A percentile compares a stretch with the other conserved stretches of the same genome.
phyloP scores from a whole-genome alignment of 2,329 filamentous ascomycete genomes.

The Berkeleyomyces basicola region DNA sequence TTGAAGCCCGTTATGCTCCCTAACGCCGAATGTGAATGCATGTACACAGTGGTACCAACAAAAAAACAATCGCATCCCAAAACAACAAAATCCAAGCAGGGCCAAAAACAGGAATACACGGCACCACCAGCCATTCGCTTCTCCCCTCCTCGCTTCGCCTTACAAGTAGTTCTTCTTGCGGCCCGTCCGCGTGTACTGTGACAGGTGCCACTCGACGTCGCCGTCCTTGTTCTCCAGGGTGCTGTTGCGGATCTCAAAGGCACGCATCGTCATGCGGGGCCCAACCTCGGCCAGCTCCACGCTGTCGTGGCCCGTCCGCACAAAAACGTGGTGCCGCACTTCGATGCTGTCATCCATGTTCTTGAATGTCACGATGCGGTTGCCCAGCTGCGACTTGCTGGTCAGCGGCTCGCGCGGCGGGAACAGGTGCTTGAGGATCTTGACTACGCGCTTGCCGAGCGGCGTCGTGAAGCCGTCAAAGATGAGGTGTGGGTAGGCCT shows the following conservation, averaged over 20 bases:
- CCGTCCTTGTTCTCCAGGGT: slow-evolving; percentile 90
- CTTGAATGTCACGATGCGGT: slow-evolving; percentile 80
- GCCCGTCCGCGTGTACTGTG: slow-evolving; percentile 84
- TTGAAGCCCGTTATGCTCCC: slow-evolving; percentile 9
- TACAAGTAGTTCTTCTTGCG: slow-evolving; percentile 92
- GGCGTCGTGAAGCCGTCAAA: slow-evolving; percentile 83
- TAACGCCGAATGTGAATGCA: slow-evolving; percentile 1
- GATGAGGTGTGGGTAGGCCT: slow-evolving; percentile 85
- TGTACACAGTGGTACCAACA: not conserved
- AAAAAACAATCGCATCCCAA: not conserved
- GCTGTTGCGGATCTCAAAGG: slow-evolving; percentile 83
- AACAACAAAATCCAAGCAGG: not conserved
- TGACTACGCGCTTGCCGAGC: slow-evolving; percentile 67
- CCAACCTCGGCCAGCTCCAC: slow-evolving; percentile 83
- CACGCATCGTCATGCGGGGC: slow-evolving; percentile 89
- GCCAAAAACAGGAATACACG: not conserved
- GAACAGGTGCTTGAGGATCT: slow-evolving; percentile 86
- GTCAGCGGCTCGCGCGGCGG: slow-evolving; percentile 69
- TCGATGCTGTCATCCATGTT: slow-evolving; percentile 91
- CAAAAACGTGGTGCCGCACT: slow-evolving; percentile 69
- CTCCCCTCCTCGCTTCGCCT: slow-evolving; percentile 17
- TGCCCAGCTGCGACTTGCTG: slow-evolving; percentile 60
- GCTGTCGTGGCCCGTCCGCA: slow-evolving; percentile 76
- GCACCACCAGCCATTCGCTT: not conserved
- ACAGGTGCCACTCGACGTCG: slow-evolving; percentile 91